These are phyloP conservation scores for Aschersonia sp. DNA, from an alignment of 2,329 filamentous ascomycete species.

Conservation along the genomic window DNA sequence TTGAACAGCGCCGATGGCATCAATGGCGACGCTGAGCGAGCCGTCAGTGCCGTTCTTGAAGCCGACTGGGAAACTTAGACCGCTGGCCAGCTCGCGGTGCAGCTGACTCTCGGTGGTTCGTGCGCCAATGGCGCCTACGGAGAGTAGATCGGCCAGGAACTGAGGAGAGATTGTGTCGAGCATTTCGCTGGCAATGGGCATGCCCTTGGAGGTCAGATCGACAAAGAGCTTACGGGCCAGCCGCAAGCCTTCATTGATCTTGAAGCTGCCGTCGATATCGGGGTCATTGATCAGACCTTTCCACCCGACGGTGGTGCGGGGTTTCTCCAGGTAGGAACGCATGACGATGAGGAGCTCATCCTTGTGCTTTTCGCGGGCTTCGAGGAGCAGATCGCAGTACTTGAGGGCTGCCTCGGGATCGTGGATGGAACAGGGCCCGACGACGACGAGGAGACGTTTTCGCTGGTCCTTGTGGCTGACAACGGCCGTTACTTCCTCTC, in stretches of 20 bases:
- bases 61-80: conserved; percentile 90
- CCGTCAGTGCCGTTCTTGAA: conserved; percentile 99
- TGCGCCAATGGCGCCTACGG: conserved; percentile 87
- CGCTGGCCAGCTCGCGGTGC: conserved; percentile 86
- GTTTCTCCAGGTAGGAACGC: conserved; percentile 98
- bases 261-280: conserved; percentile 95
- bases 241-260: conserved; percentile 95
- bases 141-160: conserved; percentile 85
- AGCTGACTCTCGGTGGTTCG: conserved; percentile 92
- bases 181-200: conserved; percentile 97
- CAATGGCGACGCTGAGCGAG: conserved; percentile 74
- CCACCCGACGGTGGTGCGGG: conserved; percentile 94
- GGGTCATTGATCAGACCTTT: conserved; percentile 98
- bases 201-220: conserved; percentile 78
- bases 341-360: conserved; percentile 90
- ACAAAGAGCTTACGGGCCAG: conserved; percentile 83
- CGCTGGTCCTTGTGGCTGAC: conserved; percentile 54
- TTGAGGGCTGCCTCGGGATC: conserved; percentile 81
- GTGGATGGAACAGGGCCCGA: conserved; percentile 95
- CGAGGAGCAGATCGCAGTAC: conserved; percentile 76
- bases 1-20: conserved; percentile 84
- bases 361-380: conserved; percentile 75
- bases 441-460: conserved; percentile 52
- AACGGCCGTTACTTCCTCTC: conserved; percentile 51
- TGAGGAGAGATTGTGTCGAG: conserved; percentile 95